phyloP scores from a whole-genome alignment of 345 rosid species.

The Passiflora organensis region DNA sequence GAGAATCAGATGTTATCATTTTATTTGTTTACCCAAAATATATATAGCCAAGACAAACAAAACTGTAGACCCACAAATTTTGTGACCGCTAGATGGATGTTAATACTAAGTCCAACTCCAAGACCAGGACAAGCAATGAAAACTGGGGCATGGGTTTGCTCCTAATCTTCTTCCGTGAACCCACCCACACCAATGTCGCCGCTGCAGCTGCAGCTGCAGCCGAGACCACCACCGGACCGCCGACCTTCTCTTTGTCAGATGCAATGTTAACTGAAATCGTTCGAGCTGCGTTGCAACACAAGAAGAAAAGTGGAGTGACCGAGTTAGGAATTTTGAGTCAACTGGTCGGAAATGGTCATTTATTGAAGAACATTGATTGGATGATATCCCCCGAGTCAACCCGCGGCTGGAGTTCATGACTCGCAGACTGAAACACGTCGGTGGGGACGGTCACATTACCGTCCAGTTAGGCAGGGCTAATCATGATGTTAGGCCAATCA shows the following conservation, averaged over 20 bases:
- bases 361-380: constrained; percentile 43
- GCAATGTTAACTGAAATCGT: constrained; percentile 74
- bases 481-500: constrained; percentile 23
- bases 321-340: constrained; percentile 63
- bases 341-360: constrained; percentile 47
- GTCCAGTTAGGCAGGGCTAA: constrained; percentile 29
- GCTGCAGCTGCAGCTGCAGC: neutral
- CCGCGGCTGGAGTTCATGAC: constrained; percentile 42
- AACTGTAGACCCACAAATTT: no score
- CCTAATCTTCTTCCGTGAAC: constrained; percentile 74
- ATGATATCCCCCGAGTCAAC: constrained; percentile 39
- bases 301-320: constrained; percentile 40
- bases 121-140: no score
- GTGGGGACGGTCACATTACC: constrained; percentile 26
- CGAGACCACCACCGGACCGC: constrained; percentile 12
- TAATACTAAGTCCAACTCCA: no score
- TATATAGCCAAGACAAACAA: no score
- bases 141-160: constrained; percentile 61
- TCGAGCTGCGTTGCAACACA: constrained; percentile 56
- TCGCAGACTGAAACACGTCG: constrained; percentile 27
- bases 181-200: constrained; percentile 10
- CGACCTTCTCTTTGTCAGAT: constrained; percentile 26
- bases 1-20: no score
- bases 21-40: no score
- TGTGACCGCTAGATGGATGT: no score